Percentiles rank a stretch among this genome's conserved stretches.
phyloP scores from a whole-genome alignment of 257 asterid genomes.

The Solanum bulbocastanum region DNA sequence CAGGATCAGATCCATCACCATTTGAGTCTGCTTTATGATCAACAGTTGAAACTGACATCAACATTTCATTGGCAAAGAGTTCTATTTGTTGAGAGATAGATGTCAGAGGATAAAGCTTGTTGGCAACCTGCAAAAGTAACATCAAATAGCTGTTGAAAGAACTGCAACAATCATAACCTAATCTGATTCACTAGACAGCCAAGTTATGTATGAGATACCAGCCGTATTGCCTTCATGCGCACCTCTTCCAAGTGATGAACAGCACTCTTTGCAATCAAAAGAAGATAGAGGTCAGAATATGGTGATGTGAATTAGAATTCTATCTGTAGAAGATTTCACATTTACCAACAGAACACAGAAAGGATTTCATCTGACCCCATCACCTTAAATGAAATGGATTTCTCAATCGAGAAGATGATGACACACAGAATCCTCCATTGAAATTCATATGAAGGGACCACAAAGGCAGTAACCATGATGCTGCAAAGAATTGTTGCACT shows the following conservation, averaged over 20 bases:
- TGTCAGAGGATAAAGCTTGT: constrained; percentile 86
- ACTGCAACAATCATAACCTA: not conserved
- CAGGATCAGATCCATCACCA: constrained; percentile 43
- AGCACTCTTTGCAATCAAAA: constrained; percentile 49
- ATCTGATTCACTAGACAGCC: constrained; percentile 2
- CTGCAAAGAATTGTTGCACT: not conserved
- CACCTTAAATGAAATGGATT: not conserved
- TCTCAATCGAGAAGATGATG: not conserved
- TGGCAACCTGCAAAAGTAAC: constrained; percentile 60
- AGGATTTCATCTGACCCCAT: not conserved
- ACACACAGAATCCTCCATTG: not conserved
- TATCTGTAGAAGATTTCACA: not conserved
- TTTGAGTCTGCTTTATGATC: constrained; percentile 20
- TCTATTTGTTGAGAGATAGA: constrained; percentile 72
- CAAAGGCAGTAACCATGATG: not conserved
- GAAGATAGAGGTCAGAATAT: constrained; percentile 18
- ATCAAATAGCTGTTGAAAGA: not conserved
- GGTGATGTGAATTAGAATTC: constrained; percentile 1
- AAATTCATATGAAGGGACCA: not conserved
- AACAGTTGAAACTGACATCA: constrained; percentile 52
- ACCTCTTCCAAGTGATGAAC: constrained; percentile 91
- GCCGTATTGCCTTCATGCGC: constrained; percentile 97
- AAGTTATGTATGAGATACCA: constrained; percentile 43
- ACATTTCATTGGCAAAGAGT: constrained; percentile 72
- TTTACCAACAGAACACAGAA: not conserved